Base-by-base conservation (phyloP, 2,329 filamentous ascomycete genomes). In the Venturia asperata region DNA sequence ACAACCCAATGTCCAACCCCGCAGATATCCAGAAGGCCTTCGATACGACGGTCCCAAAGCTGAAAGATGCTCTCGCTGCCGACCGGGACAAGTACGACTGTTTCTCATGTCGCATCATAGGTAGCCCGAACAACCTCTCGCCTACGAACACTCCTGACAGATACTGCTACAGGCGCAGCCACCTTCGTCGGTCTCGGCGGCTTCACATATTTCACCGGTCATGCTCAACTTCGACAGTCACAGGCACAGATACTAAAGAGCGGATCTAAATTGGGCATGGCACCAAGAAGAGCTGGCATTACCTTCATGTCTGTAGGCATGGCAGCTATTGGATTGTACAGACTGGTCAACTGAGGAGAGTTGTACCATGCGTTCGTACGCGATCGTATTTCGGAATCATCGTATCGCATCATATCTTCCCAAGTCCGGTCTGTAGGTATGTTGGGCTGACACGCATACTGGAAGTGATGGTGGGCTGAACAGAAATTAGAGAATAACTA, bases 201-300 rank as follows among this genome's bases (percentile, higher is more conserved):
- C 0, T 94, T 92, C 77, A 92, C 86, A 75, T 92, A 92, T 77
- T 80, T 86, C 67, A 89, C 88, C 3, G 90, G 90, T 66, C 88
- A 87, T 75, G 79, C 80, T 62, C 89, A 92, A 74, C 83, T 94
- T 39, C 82, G 86, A 70, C 80, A 82, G 70, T 87, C 90, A 73
- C 81, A 83, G 67, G 79, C 81, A n/a, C 70, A 72, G 67, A 90
- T 92, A 67, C 76, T 91, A 66, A 80, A 83, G 72, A 89, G 87
- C 77, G 84, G 85, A 60, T 88, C 87, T 34, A 82, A 85, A 70
- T 87, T 92, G 72, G 88, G 89, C 67, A 87, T 92, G 82, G 83
- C 83, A 68, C 88, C 87, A 69, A 83, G 90, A 67, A 84, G 83
- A 70, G 70, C 85, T 45, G 89, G 88, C 58, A 87, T 92, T 67